phyloP scores from a whole-genome alignment of 148 eudicot species.

The Vaccinium corymbosum region DNA sequence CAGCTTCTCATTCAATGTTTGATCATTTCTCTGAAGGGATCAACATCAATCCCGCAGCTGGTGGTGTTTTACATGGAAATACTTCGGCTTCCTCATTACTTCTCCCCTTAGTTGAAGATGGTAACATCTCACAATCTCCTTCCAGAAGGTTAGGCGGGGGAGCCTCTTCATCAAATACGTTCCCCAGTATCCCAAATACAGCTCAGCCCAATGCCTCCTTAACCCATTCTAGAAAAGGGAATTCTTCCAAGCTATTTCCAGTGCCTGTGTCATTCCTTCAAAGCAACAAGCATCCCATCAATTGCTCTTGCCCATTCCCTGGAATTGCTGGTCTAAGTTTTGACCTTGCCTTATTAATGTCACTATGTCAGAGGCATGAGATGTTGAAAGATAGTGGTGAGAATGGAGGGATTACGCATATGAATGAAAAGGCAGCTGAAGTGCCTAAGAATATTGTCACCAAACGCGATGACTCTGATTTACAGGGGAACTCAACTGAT shows the following conservation, averaged over 20 bases:
- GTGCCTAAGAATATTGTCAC: constrained; percentile 24
- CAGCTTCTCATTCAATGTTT: constrained; percentile 94
- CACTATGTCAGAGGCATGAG: constrained; percentile 32
- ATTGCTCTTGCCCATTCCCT: constrained; percentile 70
- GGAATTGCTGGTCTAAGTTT: constrained; percentile 74
- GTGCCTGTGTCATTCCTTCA: constrained; percentile 21
- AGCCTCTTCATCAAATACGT: constrained; percentile 21
- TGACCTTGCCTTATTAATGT: constrained; percentile 68
- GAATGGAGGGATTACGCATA: constrained; percentile 24
- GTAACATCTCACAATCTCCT: constrained; percentile 36
- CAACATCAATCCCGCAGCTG: constrained; percentile 27
- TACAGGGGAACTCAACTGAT: constrained; percentile 29
- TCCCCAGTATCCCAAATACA: constrained; percentile 25
- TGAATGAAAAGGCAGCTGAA: constrained; percentile 21
- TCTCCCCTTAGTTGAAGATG: constrained; percentile 48
- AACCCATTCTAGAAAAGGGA: constrained; percentile 28
- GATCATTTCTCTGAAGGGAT: constrained; percentile 60
- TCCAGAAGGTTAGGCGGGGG: constrained; percentile 26
- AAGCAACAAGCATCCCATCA: constrained; percentile 47
- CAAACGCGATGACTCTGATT: constrained; percentile 24
- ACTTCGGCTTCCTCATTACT: constrained; percentile 70
- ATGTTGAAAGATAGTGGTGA: constrained; percentile 24
- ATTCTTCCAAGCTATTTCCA: constrained; percentile 20
- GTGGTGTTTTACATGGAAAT: constrained; percentile 44
- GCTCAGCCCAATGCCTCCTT: constrained; percentile 26